phyloP scores from a whole-genome alignment of 148 eudicot species.

The Fagopyrum tataricum region DNA sequence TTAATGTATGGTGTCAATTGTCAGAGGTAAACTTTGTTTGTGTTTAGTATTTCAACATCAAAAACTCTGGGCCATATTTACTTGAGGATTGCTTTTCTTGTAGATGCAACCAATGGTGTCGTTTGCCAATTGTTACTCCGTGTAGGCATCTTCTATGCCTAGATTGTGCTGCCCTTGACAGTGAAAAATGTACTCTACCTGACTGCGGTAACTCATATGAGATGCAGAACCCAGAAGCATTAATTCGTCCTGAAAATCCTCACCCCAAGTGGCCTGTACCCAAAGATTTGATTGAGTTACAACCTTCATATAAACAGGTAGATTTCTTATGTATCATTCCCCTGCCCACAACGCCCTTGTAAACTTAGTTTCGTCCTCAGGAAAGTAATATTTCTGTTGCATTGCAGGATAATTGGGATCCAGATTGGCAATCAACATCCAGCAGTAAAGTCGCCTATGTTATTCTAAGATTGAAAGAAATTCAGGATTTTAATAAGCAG shows the following conservation, averaged over 20 bases:
- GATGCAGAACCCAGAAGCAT: slow-evolving; percentile 90
- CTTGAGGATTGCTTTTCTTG: slow-evolving; percentile 17
- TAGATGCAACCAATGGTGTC: slow-evolving; percentile 94
- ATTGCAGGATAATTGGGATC: slow-evolving; percentile 91
- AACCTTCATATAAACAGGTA: slow-evolving; percentile 96
- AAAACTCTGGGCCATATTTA: not conserved
- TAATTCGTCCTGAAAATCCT: slow-evolving; percentile 87
- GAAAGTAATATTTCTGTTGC: not conserved
- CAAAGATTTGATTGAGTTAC: slow-evolving; percentile 95
- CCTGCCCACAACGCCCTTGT: not conserved
- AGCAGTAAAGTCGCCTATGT: slow-evolving; percentile 95
- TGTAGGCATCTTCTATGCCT: slow-evolving; percentile 92
- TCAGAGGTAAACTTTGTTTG: slow-evolving; percentile 52
- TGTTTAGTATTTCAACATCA: not conserved
- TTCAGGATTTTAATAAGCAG: slow-evolving; percentile 42
- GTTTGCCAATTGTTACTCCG: slow-evolving; percentile 89
- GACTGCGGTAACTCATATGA: slow-evolving; percentile 75
- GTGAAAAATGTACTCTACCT: slow-evolving; percentile 68
- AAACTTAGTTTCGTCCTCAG: not conserved
- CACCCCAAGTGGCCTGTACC: slow-evolving; percentile 99
- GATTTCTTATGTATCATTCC: slow-evolving; percentile 9
- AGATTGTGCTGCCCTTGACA: slow-evolving; percentile 78
- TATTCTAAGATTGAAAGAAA: slow-evolving; percentile 59
- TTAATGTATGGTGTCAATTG: slow-evolving; percentile 72
- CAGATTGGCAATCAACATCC: slow-evolving; percentile 98